These are phyloP conservation scores for Chlorella sp. DNA, from an alignment of 139 green algal genomes.

Conservation along the genomic window DNA sequence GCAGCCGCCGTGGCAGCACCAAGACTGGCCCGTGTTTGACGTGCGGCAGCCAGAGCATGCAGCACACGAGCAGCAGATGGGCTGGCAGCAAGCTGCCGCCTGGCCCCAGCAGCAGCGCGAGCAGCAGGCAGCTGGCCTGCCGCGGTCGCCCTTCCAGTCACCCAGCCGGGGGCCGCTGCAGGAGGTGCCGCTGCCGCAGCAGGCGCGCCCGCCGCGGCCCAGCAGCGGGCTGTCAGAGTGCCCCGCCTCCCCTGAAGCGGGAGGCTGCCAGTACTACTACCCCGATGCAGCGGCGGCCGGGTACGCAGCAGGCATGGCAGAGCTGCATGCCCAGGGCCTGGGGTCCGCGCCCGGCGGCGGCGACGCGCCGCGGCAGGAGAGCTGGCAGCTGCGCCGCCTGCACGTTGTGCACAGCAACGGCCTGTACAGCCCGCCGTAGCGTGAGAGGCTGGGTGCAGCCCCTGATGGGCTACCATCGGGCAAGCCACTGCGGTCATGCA, in stretches of 20 bases:
- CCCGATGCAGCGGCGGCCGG: conserved; percentile 7
- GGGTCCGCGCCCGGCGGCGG: neutral
- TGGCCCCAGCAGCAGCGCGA: neutral
- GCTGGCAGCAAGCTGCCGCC: neutral
- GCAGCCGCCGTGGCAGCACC: neutral
- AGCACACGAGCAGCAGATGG: neutral
- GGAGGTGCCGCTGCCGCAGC: neutral
- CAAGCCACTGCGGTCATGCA: no score
- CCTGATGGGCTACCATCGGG: no score
- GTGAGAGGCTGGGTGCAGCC: no score
- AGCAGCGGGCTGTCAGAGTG: neutral
- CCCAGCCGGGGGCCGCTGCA: neutral
- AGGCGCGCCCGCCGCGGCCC: neutral
- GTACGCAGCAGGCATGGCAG: conserved; percentile 17
- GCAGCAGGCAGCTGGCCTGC: neutral
- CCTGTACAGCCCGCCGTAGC: neutral
- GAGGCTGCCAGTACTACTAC: neutral
- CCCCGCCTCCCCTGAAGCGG: neutral
- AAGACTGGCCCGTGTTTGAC: no score
- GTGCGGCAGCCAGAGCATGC: neutral
- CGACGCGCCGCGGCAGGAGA: neutral
- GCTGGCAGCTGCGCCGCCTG: conserved; percentile 24
- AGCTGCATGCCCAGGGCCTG: neutral
- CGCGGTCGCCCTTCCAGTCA: neutral
- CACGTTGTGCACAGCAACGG: conserved; percentile 22